These are phyloP conservation scores for Scutellaria barbata DNA, from an alignment of 257 asterid species.

Conservation along the genomic window DNA sequence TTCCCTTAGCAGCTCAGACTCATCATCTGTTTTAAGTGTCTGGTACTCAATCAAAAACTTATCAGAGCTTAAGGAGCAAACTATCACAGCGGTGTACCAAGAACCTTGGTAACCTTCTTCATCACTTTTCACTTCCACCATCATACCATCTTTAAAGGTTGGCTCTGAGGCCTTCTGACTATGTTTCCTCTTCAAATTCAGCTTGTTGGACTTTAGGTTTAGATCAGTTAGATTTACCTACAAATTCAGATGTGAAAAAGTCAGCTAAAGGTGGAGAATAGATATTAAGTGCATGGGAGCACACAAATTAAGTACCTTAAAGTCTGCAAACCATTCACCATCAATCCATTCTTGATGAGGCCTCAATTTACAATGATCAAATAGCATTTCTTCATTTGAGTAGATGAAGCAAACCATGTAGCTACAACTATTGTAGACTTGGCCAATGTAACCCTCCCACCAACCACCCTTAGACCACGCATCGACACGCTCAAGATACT, in stretches of 20 bases:
- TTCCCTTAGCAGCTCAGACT: conserved; percentile 50
- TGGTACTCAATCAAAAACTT: conserved; percentile 61
- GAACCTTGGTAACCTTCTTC: conserved; percentile 74
- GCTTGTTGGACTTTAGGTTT: conserved; percentile 34
- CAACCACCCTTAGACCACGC: conserved; percentile 62
- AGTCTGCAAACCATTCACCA: conserved; percentile 49
- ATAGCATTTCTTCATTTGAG: conserved; percentile 41
- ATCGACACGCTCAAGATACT: conserved; percentile 50
- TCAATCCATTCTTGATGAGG: conserved; percentile 60
- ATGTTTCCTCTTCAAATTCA: conserved; percentile 43
- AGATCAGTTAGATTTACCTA: conserved; percentile 41
- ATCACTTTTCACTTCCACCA: conserved; percentile 69
- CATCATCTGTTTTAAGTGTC: conserved; percentile 57
- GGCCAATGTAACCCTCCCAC: conserved; percentile 56
- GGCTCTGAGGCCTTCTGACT: conserved; percentile 36
- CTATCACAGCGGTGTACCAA: conserved; percentile 58
- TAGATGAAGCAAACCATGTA: conserved; percentile 43
- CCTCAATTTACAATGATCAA: conserved; percentile 50
- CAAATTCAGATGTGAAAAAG: conserved; percentile 31
- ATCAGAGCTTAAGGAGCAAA: conserved; percentile 37
- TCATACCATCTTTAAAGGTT: conserved; percentile 49
- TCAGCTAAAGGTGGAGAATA: not conserved
- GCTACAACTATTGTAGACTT: conserved; percentile 36
- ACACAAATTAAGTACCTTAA: conserved; percentile 40
- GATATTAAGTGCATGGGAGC: conserved; percentile 24